Percentiles rank a stretch among this genome's conserved stretches.
Conservation (phyloP, 768 basidiomycete genomes). For the Hysterangium stoloniferum region DNA sequence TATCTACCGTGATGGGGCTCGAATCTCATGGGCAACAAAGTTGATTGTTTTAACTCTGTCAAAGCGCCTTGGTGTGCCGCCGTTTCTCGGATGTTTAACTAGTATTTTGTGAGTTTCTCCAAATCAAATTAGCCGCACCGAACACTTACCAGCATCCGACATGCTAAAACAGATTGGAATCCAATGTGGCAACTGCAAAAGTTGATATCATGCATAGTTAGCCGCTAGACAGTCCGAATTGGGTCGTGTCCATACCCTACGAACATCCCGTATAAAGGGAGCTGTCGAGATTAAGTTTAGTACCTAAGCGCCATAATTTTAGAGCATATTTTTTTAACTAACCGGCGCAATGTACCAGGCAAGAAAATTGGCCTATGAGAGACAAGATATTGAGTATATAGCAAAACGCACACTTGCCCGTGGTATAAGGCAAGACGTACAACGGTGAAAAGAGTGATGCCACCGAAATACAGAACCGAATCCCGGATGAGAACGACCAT, state of each 20-base stretch:
- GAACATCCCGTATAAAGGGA: constrained; percentile 5
- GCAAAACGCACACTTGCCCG: not conserved
- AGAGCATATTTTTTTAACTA: not conserved
- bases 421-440: not conserved
- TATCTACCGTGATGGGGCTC: no score
- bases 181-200: not conserved
- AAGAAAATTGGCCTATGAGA: not conserved
- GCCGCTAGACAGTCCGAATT: not conserved
- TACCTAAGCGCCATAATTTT: not conserved
- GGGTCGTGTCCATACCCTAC: not conserved
- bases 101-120: not conserved
- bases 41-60: no score
- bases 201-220: no score
- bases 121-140: not conserved
- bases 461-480: constrained; percentile 7
- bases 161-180: constrained; percentile 3
- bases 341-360: constrained; percentile 3
- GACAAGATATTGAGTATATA: not conserved
- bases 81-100: constrained; percentile 4
- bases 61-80: not conserved
- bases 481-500: constrained; percentile 2
- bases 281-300: not conserved
- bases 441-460: not conserved
- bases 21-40: no score
- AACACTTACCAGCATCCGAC: constrained; percentile 4